phyloP scores from a whole-genome alignment of 768 basidiomycete species.

The Kwoniella botswanensis region DNA sequence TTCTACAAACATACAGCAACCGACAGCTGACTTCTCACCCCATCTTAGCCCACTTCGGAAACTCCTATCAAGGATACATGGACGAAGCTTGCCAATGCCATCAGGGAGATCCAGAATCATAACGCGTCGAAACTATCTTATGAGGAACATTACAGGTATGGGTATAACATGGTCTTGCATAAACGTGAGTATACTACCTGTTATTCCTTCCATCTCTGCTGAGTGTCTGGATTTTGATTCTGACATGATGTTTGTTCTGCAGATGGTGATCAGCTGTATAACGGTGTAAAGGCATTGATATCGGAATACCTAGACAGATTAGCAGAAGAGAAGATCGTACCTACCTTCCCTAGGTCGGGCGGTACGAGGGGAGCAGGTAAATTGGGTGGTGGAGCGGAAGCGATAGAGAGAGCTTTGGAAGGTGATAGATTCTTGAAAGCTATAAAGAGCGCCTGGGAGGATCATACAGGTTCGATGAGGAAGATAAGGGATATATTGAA shows the following conservation, averaged over 20 bases:
- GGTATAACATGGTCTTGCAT: slow-evolving; percentile 89
- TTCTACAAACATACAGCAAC: no score
- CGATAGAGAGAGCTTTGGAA: slow-evolving; percentile 76
- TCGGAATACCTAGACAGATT: slow-evolving; percentile 80
- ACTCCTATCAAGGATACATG: slow-evolving; percentile 78
- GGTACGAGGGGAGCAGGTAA: slow-evolving; percentile 48
- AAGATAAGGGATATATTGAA: slow-evolving; percentile 87
- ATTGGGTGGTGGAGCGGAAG: slow-evolving; percentile 64
- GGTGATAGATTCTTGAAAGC: slow-evolving; percentile 84
- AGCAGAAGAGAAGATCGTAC: slow-evolving; percentile 74
- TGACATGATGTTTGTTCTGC: background rate
- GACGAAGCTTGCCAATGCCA: slow-evolving; percentile 78
- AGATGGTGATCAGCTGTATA: slow-evolving; percentile 82
- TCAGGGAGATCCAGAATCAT: slow-evolving; percentile 92
- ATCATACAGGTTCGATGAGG: slow-evolving; percentile 85
- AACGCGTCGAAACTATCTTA: slow-evolving; percentile 86
- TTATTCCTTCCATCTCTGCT: no score
- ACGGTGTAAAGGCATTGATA: slow-evolving; percentile 78
- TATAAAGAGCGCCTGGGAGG: slow-evolving; percentile 85
- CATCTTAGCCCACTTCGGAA: slow-evolving; percentile 31
- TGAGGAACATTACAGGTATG: slow-evolving; percentile 92
- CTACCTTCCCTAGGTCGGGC: slow-evolving; percentile 76
- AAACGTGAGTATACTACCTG: slow-evolving; percentile 59
- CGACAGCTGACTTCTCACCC: no score
- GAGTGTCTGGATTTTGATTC: background rate